Conservation (phyloP, 2,329 filamentous ascomycete species). For the Rutstroemia sp. region DNA sequence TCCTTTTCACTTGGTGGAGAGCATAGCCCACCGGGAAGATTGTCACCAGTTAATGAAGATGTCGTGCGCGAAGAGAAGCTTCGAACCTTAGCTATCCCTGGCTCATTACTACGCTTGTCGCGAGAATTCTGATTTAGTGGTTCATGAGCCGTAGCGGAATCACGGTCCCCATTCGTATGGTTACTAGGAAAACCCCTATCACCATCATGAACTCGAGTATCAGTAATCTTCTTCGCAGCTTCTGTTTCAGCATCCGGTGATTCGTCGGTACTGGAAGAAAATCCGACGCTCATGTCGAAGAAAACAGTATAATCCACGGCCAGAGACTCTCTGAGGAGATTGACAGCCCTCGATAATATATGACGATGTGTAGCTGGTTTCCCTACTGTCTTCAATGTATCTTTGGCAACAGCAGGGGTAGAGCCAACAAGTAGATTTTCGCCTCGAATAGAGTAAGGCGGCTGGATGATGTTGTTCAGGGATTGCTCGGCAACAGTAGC, state of each 20-base stretch:
- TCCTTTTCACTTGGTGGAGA: neutral
- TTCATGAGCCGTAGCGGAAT: neutral
- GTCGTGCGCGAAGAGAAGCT: neutral
- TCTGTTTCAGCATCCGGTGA: neutral
- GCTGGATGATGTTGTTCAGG: neutral
- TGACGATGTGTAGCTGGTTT: slow-evolving; percentile 1
- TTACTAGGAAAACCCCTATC: no score
- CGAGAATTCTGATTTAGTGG: neutral
- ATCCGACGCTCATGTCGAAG: slow-evolving; percentile 9
- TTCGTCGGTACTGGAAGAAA: neutral
- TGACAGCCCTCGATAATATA: slow-evolving; percentile 9
- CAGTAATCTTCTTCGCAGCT: neutral
- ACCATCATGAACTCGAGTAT: no score
- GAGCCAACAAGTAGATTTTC: neutral
- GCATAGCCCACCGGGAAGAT: neutral
- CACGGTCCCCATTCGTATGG: neutral
- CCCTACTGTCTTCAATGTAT: neutral
- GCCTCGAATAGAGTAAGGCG: neutral
- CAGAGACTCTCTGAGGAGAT: slow-evolving; percentile 14
- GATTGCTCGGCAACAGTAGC: slow-evolving; percentile 1
- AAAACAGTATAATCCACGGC: slow-evolving; percentile 16
- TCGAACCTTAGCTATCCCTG: slow-evolving; percentile 1
- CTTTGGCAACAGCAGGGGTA: neutral
- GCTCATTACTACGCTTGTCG: slow-evolving; percentile 1
- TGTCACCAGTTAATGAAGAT: neutral